phyloP scores from a whole-genome alignment of 352 stramenopile genomes.

The Phytophthora tubulina region DNA sequence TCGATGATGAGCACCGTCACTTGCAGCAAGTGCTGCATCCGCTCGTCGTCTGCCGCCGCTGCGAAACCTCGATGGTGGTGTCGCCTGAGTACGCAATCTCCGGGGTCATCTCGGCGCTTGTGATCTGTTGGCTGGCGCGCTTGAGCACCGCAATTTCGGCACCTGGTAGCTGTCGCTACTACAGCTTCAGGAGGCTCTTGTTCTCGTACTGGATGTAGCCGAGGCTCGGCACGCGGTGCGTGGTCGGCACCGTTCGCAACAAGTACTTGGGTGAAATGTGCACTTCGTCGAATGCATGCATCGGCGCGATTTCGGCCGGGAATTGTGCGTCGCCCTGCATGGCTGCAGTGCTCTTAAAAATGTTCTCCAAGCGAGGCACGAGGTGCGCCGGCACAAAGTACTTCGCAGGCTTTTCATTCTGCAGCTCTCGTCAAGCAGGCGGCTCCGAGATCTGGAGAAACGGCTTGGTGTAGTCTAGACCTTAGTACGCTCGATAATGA shows the following conservation, averaged over 20 bases:
- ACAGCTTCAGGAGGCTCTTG: constrained; percentile 54
- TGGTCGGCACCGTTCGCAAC: constrained; percentile 74
- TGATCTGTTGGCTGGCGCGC: constrained; percentile 59
- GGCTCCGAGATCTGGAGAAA: no score
- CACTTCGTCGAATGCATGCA: constrained; percentile 62
- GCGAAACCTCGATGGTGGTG: constrained; percentile 75
- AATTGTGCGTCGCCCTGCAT: constrained; percentile 76
- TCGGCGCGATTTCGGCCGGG: constrained; percentile 52
- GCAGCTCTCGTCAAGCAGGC: constrained; percentile 60
- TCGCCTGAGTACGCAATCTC: constrained; percentile 88
- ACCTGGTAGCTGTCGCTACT: constrained; percentile 47
- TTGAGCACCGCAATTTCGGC: constrained; percentile 27
- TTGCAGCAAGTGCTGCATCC: constrained; percentile 56
- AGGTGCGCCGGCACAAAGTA: constrained; percentile 40
- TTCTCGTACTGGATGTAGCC: constrained; percentile 78
- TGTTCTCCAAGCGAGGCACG: constrained; percentile 51
- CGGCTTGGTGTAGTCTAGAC: no score
- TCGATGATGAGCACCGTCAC: constrained; percentile 84
- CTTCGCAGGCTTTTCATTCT: constrained; percentile 55
- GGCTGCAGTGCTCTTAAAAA: constrained; percentile 54
- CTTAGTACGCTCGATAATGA: no score
- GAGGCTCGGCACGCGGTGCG: constrained; percentile 77
- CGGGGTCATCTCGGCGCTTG: constrained; percentile 38
- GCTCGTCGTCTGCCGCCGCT: constrained; percentile 16
- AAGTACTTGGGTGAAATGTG: constrained; percentile 19